Evolutionary conservation across 1,284 basidiomycete species (phyloP).

Genomic region (Afroboletus lepidellus): DNA sequence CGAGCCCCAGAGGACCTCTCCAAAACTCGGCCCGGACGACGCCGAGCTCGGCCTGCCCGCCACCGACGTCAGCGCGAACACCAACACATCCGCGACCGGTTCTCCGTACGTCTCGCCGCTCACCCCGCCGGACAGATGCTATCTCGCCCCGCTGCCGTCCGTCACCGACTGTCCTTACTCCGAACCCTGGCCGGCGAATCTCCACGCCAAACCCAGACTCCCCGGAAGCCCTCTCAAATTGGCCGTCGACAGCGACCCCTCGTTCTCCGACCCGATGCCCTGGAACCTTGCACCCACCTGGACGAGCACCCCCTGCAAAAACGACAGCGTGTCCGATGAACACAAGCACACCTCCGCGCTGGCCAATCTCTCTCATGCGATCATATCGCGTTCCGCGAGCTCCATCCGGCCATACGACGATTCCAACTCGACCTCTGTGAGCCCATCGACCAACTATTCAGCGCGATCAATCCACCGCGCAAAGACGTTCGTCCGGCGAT

Average conservation of each 20-base stretch:
- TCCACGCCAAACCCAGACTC: conserved; percentile 7
- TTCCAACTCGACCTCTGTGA: conserved; percentile 6
- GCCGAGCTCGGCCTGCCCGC: conserved; percentile 19
- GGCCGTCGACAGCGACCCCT: conserved; percentile 6
- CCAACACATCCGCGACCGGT: conserved; percentile 11
- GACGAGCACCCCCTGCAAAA: conserved; percentile 28
- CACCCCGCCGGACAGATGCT: conserved; percentile 29
- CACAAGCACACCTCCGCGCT: conserved; percentile 3
- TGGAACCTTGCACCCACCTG: conserved; percentile 24
- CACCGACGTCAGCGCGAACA: neutral
- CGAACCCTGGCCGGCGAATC: conserved; percentile 22
- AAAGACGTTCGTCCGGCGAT: neutral
- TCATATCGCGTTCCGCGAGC: conserved; percentile 20
- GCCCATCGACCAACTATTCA: neutral
- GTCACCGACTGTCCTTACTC: conserved; percentile 23
- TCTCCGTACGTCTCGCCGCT: conserved; percentile 18
- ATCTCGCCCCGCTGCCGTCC: conserved; percentile 20
- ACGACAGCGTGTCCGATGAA: conserved; percentile 6
- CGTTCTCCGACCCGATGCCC: conserved; percentile 5
- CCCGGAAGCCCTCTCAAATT: conserved; percentile 25
- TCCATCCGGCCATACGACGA: conserved; percentile 19
- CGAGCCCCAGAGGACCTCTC: conserved; percentile 21
- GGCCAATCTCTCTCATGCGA: conserved; percentile 20
- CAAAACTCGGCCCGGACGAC: conserved; percentile 16
- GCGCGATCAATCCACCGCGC: neutral